phyloP scores from a whole-genome alignment of 495 filamentous ascomycete species.

The Cercophora samala region DNA sequence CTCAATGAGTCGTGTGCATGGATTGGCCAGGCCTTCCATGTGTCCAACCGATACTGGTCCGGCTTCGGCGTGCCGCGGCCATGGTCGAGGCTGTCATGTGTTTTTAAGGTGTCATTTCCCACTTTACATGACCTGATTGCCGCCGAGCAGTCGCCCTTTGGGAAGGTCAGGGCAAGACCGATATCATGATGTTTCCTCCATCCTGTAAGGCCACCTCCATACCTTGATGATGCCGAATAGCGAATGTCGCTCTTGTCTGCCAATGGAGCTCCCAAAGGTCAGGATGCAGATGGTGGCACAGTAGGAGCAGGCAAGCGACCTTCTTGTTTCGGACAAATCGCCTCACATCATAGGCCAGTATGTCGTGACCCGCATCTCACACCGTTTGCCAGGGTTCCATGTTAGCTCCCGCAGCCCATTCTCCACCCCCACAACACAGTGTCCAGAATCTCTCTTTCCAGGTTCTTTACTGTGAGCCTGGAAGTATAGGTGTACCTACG shows the following conservation, averaged over 20 bases:
- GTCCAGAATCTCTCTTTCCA: background rate
- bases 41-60: background rate
- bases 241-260: background rate
- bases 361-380: background rate
- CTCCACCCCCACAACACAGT: background rate
- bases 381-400: background rate
- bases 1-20: too few relatives aligned
- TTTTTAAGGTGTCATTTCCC: background rate
- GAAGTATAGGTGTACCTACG: too few relatives aligned
- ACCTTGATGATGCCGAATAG: too few relatives aligned
- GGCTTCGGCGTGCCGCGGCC: background rate
- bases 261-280: background rate
- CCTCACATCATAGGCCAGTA: background rate
- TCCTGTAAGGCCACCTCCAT: too few relatives aligned
- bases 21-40: too few relatives aligned
- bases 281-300: background rate
- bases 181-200: too few relatives aligned
- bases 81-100: background rate
- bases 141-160: background rate
- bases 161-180: background rate
- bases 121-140: background rate
- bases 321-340: conserved; percentile 1
- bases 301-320: background rate
- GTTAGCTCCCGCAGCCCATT: background rate
- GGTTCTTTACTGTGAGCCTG: too few relatives aligned